A percentile compares a stretch with the other conserved stretches of the same genome.
phyloP scores from a whole-genome alignment of 2,329 filamentous ascomycete species.

The Nothophaeocryptopus gaeumannii region DNA sequence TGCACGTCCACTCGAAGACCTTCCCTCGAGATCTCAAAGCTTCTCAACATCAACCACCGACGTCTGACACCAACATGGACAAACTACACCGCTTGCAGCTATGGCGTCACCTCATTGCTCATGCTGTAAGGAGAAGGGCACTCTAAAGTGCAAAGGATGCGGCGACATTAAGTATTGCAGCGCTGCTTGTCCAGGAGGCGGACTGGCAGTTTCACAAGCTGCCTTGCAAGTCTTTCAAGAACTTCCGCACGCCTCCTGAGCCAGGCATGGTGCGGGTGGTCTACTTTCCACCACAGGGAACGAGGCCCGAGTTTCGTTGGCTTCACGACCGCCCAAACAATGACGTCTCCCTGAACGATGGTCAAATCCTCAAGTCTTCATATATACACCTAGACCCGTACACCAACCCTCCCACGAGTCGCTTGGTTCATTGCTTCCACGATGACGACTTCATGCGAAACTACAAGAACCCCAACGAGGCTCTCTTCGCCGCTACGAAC shows the following conservation, averaged over 20 bases:
- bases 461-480: too few relatives aligned
- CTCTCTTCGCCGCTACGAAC: too few relatives aligned
- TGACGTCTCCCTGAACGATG: too few relatives aligned
- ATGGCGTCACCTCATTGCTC: slow-evolving; percentile 1
- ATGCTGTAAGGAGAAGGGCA: slow-evolving; percentile 1
- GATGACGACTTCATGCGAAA: too few relatives aligned
- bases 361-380: too few relatives aligned
- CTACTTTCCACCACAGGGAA: neutral
- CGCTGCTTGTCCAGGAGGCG: slow-evolving; percentile 7
- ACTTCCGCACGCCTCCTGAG: neutral
- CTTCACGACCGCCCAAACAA: neutral
- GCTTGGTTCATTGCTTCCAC: too few relatives aligned
- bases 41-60: too few relatives aligned
- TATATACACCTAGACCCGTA: too few relatives aligned
- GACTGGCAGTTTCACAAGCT: slow-evolving; percentile 8
- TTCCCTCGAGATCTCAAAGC: too few relatives aligned
- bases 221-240: slow-evolving; percentile 6
- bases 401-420: too few relatives aligned
- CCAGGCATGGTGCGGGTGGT: slow-evolving; percentile 3
- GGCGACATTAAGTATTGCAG: slow-evolving; percentile 10
- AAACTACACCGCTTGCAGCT: neutral
- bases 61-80: too few relatives aligned
- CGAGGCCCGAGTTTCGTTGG: slow-evolving; percentile 7
- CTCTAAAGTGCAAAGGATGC: neutral
- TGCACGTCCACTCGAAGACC: too few relatives aligned